Evolutionary conservation across 129 eudicot species (phyloP).

Genomic region (Lactuca sativa): DNA sequence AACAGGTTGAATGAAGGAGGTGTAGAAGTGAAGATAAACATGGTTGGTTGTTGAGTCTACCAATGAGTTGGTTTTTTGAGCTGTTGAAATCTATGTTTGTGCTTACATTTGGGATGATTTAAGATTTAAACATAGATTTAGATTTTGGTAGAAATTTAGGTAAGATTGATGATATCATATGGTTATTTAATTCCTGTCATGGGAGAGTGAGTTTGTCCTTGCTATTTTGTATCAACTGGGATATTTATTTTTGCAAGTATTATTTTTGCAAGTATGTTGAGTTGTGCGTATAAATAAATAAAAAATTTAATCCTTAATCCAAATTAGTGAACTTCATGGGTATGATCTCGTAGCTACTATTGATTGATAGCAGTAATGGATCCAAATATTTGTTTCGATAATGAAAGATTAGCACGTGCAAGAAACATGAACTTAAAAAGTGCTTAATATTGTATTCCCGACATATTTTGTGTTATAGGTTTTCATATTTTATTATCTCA

Average conservation of each 20-base stretch:
- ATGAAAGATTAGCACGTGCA: too few species aligned
- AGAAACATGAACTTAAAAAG: too few species aligned
- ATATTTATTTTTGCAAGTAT: slow-evolving; percentile 12
- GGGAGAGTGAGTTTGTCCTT: slow-evolving; percentile 6
- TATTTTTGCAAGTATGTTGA: slow-evolving; percentile 5
- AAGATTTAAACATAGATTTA: slow-evolving; percentile 18
- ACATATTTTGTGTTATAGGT: too few species aligned
- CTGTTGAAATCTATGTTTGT: slow-evolving; percentile 12
- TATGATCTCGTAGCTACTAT: too few species aligned
- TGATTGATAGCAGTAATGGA: too few species aligned
- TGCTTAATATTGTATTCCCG: too few species aligned
- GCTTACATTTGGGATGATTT: slow-evolving; percentile 18
- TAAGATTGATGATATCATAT: slow-evolving; percentile 5
- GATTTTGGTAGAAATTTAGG: slow-evolving; percentile 30
- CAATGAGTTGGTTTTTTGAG: slow-evolving; percentile 20
- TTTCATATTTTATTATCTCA: too few species aligned
- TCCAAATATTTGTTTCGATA: background rate
- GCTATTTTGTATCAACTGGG: background rate
- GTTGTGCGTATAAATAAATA: background rate
- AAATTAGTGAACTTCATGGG: too few species aligned
- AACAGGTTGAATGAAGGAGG: slow-evolving; percentile 14
- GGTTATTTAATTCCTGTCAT: background rate
- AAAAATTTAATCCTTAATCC: too few species aligned
- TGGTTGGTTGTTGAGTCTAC: background rate
- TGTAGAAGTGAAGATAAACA: slow-evolving; percentile 16